Base-by-base conservation (phyloP, 176 grass and related monocot genomes). In the Lolium perenne region DNA sequence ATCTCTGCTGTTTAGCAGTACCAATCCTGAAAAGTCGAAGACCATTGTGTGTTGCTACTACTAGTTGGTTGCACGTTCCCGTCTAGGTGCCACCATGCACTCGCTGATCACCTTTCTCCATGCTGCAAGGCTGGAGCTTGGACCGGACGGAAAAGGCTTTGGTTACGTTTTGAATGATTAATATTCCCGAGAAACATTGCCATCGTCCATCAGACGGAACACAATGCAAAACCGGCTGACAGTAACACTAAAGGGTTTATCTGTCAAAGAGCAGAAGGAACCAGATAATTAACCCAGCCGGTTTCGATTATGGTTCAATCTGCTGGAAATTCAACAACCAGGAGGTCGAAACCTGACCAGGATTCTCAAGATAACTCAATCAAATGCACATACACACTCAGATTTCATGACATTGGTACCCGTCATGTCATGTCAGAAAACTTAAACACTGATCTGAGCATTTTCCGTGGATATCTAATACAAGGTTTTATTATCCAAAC, bases 401-500 rank as follows among this genome's bases (percentile, higher is more conserved):
- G 32, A 8, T 59, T 13, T 32, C 38, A 46, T 5, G 23, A 35
- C 10, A 69, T 57, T 22, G 4, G 7, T 22, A 86, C 35, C 9
- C n/a, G 47, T 51, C 22, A 70, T 70, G 4, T 81, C 14, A 86
- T 50, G 23, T 66, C 9, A 40, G 56, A 26, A 56, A 74, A 83
- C 29, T 48, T 35, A 77, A 77, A 22, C n/a, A n/a, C n/a, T n/a
- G n/a, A n/a, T n/a, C n/a, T n/a, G n/a, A n/a, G n/a, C n/a, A n/a
- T n/a, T n/a, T n/a, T n/a, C n/a, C n/a, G n/a, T 47, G 35, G 87
- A 79, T 7, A 87, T 66, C 14, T 29, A 60, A 74, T 40, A 40
- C 23, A 18, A 18, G 47, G 62, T 74, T 87, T 91, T 80, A 84
- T 87, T 74, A 74, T 83, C 66, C 83, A 41, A 26, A 50, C 38